Base-by-base conservation (phyloP, 139 green algal genomes). In the Tetradesmus lagerheimii region DNA sequence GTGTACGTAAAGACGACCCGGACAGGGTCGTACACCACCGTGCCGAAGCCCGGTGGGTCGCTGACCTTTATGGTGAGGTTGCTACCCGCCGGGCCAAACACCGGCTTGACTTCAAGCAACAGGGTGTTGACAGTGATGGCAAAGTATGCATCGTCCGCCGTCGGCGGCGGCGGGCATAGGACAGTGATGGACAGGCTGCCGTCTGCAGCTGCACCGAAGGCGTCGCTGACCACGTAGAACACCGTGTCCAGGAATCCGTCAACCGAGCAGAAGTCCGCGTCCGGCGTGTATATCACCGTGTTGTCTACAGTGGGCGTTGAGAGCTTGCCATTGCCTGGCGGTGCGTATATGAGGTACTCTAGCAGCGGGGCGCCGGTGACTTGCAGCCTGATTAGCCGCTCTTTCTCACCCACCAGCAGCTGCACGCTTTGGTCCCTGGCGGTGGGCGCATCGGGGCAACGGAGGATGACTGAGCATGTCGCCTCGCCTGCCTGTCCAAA, bases 401-500 rank as follows among this genome's bases (percentile, higher is more conserved):
- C 23, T 8, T 35, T 31, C 14, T 39, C 37, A 9, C 64, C 64
- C 25, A 45, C 57, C 2, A 25, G 5, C 16, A 89, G 15, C 15
- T 16, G 15, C 18, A 89, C 35, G 25, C 9, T 66, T 66, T 89
- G 83, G 25, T 89, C 83, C 5, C 27, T 34, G 4, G 83, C 83
- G 25, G 62, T 79, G 4, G 83, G 83, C 8, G 83, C 34, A 6
- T 53, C 23, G 8, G 83, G 83, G 62, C 83, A 89, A 6, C 29
- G 43, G 38, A 80, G 15, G 39, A 66, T 64, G 5, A 80, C 38
- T 6, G 62, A 35, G 57, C 62, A 77, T 4, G 53, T 53, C 11
- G 37, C 83, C 38, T 89, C 83, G 1, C 83, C 83, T 12, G 43
- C 25, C 71, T 89, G 83, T 23, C 83, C 83, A 89, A 89, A 89